Conservation (phyloP, 257 asterid genomes). For the Scutellaria galericulata region DNA sequence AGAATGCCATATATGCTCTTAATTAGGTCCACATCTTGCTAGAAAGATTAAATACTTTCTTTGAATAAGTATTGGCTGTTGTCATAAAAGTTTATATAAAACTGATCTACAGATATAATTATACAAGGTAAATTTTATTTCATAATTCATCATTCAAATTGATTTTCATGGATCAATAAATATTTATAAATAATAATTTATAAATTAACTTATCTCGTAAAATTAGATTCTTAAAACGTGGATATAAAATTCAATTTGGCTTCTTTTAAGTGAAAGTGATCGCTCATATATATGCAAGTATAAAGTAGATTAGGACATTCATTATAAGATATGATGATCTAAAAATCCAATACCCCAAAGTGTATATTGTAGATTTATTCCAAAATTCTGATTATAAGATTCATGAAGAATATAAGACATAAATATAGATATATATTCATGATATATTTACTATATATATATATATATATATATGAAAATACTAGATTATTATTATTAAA, state of each 20-base stretch:
- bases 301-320: constrained; percentile 43
- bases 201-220: no score
- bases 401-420: constrained; percentile 3
- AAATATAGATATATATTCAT: background rate
- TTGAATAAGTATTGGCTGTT: no score
- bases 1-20: background rate
- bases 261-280: constrained; percentile 44
- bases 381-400: constrained; percentile 23
- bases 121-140: no score
- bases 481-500: no score
- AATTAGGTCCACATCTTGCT: constrained; percentile 40
- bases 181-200: no score
- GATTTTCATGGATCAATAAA: no score
- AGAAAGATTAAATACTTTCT: constrained; percentile 46
- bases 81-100: no score
- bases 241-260: constrained; percentile 18
- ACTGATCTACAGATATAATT: no score
- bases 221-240: no score
- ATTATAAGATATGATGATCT: constrained; percentile 27
- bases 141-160: no score
- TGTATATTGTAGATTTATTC: constrained; percentile 33
- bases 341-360: constrained; percentile 15
- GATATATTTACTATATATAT: no score
- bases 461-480: no score
- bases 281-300: constrained; percentile 32